phyloP scores from a whole-genome alignment of 2,329 filamentous ascomycete species.

The Cladorrhinum sp. region DNA sequence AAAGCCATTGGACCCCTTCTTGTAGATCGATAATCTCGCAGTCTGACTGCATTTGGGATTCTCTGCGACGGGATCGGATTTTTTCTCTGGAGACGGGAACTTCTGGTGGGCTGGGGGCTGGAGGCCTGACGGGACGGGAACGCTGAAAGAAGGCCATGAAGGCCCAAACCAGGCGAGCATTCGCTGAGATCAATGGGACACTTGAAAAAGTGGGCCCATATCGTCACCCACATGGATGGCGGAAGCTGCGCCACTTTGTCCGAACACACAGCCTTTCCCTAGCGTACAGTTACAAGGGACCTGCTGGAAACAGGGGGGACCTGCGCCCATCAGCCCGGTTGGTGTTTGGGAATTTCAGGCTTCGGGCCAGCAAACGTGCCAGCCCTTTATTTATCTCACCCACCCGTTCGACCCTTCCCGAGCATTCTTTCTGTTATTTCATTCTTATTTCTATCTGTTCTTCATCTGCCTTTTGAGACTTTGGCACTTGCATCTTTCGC shows the following conservation, averaged over 20 bases:
- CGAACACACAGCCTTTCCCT: constrained; percentile 4
- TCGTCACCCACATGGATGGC: constrained; percentile 7
- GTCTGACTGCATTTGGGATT: neutral
- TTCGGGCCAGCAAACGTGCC: neutral
- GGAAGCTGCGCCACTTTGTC: constrained; percentile 7
- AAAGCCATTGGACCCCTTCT: constrained; percentile 1
- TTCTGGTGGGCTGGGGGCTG: neutral
- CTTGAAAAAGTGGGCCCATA: constrained; percentile 3
- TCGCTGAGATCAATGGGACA: neutral
- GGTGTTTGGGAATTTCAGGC: constrained; percentile 5
- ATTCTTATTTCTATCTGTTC: constrained; percentile 2
- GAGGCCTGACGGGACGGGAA: constrained; percentile 2
- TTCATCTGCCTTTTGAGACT: neutral
- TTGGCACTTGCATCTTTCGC: neutral
- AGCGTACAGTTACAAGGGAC: neutral
- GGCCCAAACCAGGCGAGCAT: neutral
- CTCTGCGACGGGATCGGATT: constrained; percentile 7
- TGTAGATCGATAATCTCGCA: constrained; percentile 1
- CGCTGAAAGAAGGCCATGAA: neutral
- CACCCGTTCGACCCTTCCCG: neutral
- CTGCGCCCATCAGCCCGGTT: neutral
- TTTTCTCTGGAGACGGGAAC: neutral
- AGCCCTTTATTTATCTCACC: constrained; percentile 15
- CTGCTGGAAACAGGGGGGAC: neutral
- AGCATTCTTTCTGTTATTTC: neutral